A percentile compares a stretch with the other conserved stretches of the same genome.
phyloP scores from a whole-genome alignment of 1,284 basidiomycete species.

The Rhodotorula sp. region DNA sequence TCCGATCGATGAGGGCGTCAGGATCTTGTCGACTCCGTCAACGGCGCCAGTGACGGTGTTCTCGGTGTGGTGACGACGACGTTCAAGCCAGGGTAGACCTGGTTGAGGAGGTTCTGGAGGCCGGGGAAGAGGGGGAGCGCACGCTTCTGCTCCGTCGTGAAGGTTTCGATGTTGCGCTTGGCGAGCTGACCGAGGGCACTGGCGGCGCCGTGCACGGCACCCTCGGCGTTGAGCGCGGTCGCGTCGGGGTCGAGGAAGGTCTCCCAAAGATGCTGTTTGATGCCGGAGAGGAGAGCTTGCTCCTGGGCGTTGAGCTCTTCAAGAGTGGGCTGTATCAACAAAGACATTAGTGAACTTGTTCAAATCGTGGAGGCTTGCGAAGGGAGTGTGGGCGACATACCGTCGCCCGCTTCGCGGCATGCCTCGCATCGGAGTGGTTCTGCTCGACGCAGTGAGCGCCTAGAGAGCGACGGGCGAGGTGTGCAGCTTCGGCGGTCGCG shows the following conservation, averaged over 20 bases:
- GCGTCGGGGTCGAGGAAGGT: neutral
- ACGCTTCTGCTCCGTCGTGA: neutral
- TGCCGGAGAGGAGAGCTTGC: neutral
- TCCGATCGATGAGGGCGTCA: neutral
- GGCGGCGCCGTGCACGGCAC: neutral
- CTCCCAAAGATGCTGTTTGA: neutral
- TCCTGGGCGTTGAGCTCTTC: conserved; percentile 2
- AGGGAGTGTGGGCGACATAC: too few relatives aligned
- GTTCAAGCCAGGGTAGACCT: conserved; percentile 8
- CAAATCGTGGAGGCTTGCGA: too few relatives aligned
- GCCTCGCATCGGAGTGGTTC: neutral
- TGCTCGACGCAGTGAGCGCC: neutral
- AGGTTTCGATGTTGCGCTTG: neutral
- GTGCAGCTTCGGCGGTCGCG: too few relatives aligned
- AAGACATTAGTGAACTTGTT: too few relatives aligned
- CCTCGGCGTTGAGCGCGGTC: too few relatives aligned
- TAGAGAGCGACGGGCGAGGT: neutral
- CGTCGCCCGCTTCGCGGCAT: neutral
- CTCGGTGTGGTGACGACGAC: conserved; percentile 2
- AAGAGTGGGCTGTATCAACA: neutral
- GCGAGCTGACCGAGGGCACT: neutral
- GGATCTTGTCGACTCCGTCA: neutral
- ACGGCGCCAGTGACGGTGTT: neutral
- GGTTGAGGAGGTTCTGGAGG: neutral
- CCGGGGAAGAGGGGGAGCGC: neutral